Evolutionary conservation across 768 basidiomycete species (phyloP), one percentile per base, ranked within the genome.

Genomic region (Pulveroboletus frians): DNA sequence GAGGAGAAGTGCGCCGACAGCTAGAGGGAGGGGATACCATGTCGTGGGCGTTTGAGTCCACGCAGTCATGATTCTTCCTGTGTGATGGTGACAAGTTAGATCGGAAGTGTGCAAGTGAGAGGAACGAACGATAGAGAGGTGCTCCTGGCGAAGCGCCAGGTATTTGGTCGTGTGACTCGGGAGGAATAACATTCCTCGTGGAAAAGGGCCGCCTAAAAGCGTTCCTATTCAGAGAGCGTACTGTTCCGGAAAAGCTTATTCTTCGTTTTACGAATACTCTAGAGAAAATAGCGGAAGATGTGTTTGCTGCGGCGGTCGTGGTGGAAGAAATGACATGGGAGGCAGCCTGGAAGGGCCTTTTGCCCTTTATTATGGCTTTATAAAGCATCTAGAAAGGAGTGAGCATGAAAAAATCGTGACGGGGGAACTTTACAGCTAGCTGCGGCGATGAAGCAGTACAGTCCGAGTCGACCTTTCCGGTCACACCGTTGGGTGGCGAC

Each of bases 21-120:
- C 91, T 48, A 95, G 70, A 14, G 93, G 93, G 39, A 97, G 78
- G 9, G 94, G 94, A 58, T 94, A 95, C 94, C 94, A 98, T 68
- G 84, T 89, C 31, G 88, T 93, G 0, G 92, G 91, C 0, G 94
- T 93, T 60, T 84, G 74, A 5, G 77, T 83, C 90, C 90, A 92
- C 23, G 90, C 88, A 51, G 78, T 76, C 26, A 86, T 73, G 7
- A 94, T 68, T 63, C 76, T 80, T 37, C 78, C 87, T 84, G 44
- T 23, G 13, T 1, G 2, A 36, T 3, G 4, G 38, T 53, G 5
- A 43, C 2, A 14, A 49, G 41, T 51, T 39, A 59, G 52, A 52
- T 51, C 26, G 15, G 41, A 18, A 32, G 43, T 27, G 44, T 8
- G 17, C 0, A 20, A 18, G 45, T 46, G 14, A 30, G 29, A 13